Conservation (phyloP, 768 basidiomycete species). For the Boletus fagicola region DNA sequence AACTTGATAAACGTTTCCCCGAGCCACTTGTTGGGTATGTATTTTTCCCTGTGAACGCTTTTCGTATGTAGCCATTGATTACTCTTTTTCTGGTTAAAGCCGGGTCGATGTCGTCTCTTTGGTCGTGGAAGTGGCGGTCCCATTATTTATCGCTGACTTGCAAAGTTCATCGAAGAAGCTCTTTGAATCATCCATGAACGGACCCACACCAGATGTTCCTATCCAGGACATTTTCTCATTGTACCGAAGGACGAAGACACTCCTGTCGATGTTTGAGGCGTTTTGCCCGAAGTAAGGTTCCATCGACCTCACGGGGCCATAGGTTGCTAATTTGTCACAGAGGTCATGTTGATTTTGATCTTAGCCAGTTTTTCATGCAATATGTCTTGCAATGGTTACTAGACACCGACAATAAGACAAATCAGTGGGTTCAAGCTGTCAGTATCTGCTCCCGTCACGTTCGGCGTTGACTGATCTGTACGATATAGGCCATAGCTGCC, state of each 20-base stretch:
- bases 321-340: slow-evolving; percentile 34
- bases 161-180: slow-evolving; percentile 69
- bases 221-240: slow-evolving; percentile 89
- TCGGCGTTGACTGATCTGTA: slow-evolving; percentile 8
- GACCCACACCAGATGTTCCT: slow-evolving; percentile 81
- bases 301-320: background rate
- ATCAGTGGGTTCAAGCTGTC: slow-evolving; percentile 91
- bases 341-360: slow-evolving; percentile 59
- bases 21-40: slow-evolving; percentile 77
- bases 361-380: slow-evolving; percentile 78
- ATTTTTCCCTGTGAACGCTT: background rate
- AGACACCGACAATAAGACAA: slow-evolving; percentile 87
- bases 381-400: slow-evolving; percentile 86
- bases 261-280: slow-evolving; percentile 77
- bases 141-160: slow-evolving; percentile 64
- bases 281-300: slow-evolving; percentile 72
- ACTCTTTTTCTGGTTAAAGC: slow-evolving; percentile 34
- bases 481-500: slow-evolving; percentile 66
- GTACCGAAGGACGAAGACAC: slow-evolving; percentile 72
- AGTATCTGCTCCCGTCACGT: slow-evolving; percentile 33
- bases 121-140: slow-evolving; percentile 65
- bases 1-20: slow-evolving; percentile 83
- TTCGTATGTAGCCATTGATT: background rate
- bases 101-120: slow-evolving; percentile 75
- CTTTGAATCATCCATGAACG: slow-evolving; percentile 82